Base-by-base conservation (phyloP, 2,329 filamentous ascomycete species). In the Diplodia intermedia region DNA sequence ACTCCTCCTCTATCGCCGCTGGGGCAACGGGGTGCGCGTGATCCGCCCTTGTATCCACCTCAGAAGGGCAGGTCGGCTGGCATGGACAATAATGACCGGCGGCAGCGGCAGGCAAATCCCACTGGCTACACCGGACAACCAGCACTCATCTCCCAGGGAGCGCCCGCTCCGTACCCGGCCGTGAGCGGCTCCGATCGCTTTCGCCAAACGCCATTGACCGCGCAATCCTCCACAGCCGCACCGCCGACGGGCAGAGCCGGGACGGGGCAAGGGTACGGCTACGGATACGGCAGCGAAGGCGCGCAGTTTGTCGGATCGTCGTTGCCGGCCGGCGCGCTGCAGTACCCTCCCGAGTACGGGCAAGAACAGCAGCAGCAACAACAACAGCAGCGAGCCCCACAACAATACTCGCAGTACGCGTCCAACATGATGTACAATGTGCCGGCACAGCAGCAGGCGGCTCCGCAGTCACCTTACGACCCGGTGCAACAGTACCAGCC, bases 401-500 rank as follows among this genome's bases (percentile, higher is more conserved):
- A 81, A 70, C 79, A 82, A 69, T 85, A 85, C 74, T 75, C 80
- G 66, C 81, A 82, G 71, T 89, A 88, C 73, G 83, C 89, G 66
- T 82, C 87, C 67, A 87, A 87, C 71, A 88, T 94, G 82, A 90
- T 95, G 86, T 96, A 96, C 83, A 90, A 89, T 81, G 90, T 94
- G 75, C 83, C 86, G 76, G 89, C 89, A 77, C 83, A 88, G 75
- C 81, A 84, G 71, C 86, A 88, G 80, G 75, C 77, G 69, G 71
- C 78, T 83, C 82, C 81, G 79, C 87, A 82, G 84, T 90, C 81
- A 69, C 80, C 84, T 73, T 97, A 96, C 82, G 91, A 94, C 79
- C 83, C 88, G 76, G 88, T 89, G 77, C 86, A 89, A 81, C 90
- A 90, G 76, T 96, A 93, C 82, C 86, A 89, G 75, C 83, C 89